A percentile compares a stretch with the other conserved stretches of the same genome.
phyloP scores from a whole-genome alignment of 345 rosid species.

The Dovyalis caffra region DNA sequence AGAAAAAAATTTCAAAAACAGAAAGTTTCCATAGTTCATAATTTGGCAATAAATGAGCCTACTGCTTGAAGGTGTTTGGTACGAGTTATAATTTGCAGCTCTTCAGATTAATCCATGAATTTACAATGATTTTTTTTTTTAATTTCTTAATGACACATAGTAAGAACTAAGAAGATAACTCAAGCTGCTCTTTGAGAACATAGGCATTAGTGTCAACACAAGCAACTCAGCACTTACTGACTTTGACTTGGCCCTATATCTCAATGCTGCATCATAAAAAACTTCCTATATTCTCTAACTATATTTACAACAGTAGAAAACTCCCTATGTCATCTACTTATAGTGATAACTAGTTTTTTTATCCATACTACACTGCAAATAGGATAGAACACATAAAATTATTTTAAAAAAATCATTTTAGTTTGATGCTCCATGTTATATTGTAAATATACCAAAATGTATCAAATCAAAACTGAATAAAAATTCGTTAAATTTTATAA shows the following conservation, averaged over 20 bases:
- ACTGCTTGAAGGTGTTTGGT: not conserved
- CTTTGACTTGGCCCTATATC: not conserved
- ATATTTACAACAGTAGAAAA: not conserved
- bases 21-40: not conserved
- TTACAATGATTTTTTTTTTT: not conserved
- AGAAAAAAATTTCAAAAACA: not conserved
- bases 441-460: too few relatives aligned
- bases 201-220: not conserved
- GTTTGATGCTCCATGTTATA: too few relatives aligned
- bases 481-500: too few relatives aligned
- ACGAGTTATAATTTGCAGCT: not conserved
- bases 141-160: too few relatives aligned
- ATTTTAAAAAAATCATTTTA: too few relatives aligned
- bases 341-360: too few relatives aligned
- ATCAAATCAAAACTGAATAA: too few relatives aligned
- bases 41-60: too few relatives aligned
- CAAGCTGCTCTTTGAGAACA: not conserved
- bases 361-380: too few relatives aligned
- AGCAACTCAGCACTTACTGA: not conserved
- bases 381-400: too few relatives aligned
- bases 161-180: not conserved
- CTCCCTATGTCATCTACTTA: too few relatives aligned
- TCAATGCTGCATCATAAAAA: not conserved
- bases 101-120: not conserved
- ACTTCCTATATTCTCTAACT: not conserved